These are phyloP conservation scores for Phialocephala sp. DNA, from an alignment of 2,329 filamentous ascomycete genomes.

Conservation along the genomic window DNA sequence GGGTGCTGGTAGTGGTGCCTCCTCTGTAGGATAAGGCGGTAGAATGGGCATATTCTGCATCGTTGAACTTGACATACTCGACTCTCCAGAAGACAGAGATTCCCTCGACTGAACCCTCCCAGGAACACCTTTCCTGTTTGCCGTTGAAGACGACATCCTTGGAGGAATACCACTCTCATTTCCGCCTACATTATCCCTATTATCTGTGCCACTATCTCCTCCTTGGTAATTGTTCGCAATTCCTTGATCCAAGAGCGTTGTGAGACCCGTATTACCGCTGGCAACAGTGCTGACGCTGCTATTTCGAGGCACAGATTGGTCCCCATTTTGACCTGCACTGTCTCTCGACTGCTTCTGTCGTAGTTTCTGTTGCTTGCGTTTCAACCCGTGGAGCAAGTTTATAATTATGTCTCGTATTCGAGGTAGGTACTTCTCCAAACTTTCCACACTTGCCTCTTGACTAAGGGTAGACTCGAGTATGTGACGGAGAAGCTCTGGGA, in stretches of 20 bases:
- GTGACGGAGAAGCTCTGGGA: constrained; percentile 85
- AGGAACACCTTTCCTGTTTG: constrained; percentile 38
- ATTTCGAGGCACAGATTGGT: constrained; percentile 44
- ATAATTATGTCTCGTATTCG: constrained; percentile 98
- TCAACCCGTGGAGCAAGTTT: constrained; percentile 91
- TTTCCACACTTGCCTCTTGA: constrained; percentile 93
- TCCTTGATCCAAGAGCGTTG: constrained; percentile 64
- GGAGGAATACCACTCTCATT: constrained; percentile 51
- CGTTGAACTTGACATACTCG: constrained; percentile 73
- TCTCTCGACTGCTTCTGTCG: constrained; percentile 66
- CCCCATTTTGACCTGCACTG: constrained; percentile 31
- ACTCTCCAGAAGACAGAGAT: constrained; percentile 63
- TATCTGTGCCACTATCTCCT: constrained; percentile 29
- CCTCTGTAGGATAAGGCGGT: constrained; percentile 67
- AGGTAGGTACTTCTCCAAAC: constrained; percentile 90
- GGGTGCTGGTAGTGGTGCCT: constrained; percentile 54
- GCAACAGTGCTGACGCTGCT: constrained; percentile 64
- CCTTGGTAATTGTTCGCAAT: constrained; percentile 37
- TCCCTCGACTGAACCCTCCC: constrained; percentile 57
- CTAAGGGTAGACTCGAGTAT: constrained; percentile 96
- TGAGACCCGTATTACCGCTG: constrained; percentile 63
- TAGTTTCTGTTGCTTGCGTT: constrained; percentile 94
- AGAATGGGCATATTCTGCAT: constrained; percentile 79
- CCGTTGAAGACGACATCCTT: constrained; percentile 46
- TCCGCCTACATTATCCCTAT: constrained; percentile 30